Evolutionary conservation across 2,329 filamentous ascomycete genomes (phyloP), one percentile per base, ranked within the genome.

Genomic region (Claviceps cyperi): DNA sequence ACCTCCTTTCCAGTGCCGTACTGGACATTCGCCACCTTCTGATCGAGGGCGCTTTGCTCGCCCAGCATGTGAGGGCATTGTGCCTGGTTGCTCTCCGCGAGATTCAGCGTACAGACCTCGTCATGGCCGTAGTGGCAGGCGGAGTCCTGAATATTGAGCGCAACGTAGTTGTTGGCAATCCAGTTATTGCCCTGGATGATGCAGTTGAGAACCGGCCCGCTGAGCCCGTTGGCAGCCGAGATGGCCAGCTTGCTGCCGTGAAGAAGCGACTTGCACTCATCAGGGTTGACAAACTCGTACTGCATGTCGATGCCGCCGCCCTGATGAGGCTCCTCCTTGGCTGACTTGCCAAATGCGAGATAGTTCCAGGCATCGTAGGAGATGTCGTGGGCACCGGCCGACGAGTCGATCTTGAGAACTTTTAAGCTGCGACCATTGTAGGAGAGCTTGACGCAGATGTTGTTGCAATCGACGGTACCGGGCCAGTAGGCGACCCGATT

Each of bases 401-500:
- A 80, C 48, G 67, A 62, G 66, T 80, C 78, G 54, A 81, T 66
- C 60, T 71, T 71, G 53, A 81, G 71, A 49, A 87, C 75, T 56
- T 78, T 70, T 51, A 82, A 62, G 39, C 64, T 67, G 52, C 74
- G 73, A 50, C 64, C 72, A 43, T 61, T 65, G 60, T 74, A 65
- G 51, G 66, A 69, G 53, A 80, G 65, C 61, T 73, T 71, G 57
- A 80, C 66, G 64, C 77, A 81, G 56, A 80, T 69, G 60, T 75
- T 69, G 65, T 72, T 65, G 67, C 77, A 81, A 65, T 69, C 68
- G 46, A 76, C 67, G 4, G 66, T 59, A 22, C 58, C 59, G 6
- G 78, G 78, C 74, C 75, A 81, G 70, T 81, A 81, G 53, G 77
- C 77, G 39, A 80, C 70, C 41, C 76, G 75, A 68, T 80, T 73